A percentile compares a stretch with the other conserved stretches of the same genome.
Conservation (phyloP, 257 asterid genomes). For the Coffea eugenioides region DNA sequence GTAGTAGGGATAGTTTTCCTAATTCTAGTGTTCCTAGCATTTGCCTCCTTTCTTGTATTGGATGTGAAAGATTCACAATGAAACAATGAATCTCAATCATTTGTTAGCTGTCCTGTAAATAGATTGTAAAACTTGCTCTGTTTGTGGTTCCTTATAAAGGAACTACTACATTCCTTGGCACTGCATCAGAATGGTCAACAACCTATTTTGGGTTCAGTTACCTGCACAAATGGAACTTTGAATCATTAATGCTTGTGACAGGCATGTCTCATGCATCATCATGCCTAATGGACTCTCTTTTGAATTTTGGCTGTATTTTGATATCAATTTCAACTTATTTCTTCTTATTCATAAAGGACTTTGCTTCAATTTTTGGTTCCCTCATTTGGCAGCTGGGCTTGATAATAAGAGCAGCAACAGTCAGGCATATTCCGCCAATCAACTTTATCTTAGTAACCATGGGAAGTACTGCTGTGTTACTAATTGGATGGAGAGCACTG, state of each 20-base stretch:
- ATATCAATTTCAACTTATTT: not conserved
- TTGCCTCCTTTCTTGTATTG: not conserved
- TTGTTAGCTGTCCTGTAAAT: not conserved
- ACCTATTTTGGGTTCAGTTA: not conserved
- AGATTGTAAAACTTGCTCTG: not conserved
- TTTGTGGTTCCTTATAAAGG: not conserved
- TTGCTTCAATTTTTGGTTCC: not conserved
- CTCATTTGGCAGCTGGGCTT: conserved; percentile 64
- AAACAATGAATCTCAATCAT: not conserved
- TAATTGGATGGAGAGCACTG: conserved; percentile 82
- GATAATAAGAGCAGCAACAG: conserved; percentile 49
- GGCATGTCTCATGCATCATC: not conserved
- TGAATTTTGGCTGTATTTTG: not conserved
- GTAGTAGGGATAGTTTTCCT: not conserved
- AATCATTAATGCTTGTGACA: not conserved
- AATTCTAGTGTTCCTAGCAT: not conserved
- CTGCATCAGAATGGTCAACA: not conserved
- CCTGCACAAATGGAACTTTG: not conserved
- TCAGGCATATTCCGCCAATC: conserved; percentile 69
- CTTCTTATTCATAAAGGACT: not conserved
- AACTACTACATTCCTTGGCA: not conserved
- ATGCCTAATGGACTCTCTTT: not conserved
- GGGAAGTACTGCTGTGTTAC: conserved; percentile 87
- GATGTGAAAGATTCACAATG: not conserved
- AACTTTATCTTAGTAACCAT: conserved; percentile 70